phyloP scores from a whole-genome alignment of 768 basidiomycete species.

The Mycena amicta region DNA sequence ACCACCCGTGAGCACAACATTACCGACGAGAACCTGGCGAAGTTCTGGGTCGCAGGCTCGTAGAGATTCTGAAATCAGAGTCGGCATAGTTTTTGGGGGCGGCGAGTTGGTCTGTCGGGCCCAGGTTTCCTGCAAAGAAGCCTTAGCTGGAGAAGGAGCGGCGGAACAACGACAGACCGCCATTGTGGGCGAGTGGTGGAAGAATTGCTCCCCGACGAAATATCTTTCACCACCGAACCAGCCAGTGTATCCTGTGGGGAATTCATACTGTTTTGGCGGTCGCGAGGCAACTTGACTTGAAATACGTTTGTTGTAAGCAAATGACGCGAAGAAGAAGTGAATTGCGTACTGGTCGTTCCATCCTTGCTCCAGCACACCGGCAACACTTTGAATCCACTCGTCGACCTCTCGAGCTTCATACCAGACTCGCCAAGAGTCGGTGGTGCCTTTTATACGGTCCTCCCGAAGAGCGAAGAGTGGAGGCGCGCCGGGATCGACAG shows the following conservation, averaged over 20 bases:
- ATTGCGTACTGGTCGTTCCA: conserved; percentile 84
- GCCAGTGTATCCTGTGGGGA: conserved; percentile 89
- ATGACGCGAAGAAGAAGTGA: neutral
- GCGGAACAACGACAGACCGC: conserved; percentile 39
- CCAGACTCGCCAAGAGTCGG: conserved; percentile 81
- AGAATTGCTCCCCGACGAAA: conserved; percentile 86
- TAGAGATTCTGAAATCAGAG: conserved; percentile 77
- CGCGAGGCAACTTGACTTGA: conserved; percentile 61
- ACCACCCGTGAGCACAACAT: conserved; percentile 95
- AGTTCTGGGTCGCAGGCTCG: conserved; percentile 89
- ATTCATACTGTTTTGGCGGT: conserved; percentile 80
- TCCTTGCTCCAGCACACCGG: conserved; percentile 80
- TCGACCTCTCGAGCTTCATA: conserved; percentile 84
- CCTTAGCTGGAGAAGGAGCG: too few relatives aligned
- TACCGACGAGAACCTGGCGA: conserved; percentile 85
- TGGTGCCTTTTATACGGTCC: conserved; percentile 72
- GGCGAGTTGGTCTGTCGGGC: conserved; percentile 50
- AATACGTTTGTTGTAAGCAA: neutral
- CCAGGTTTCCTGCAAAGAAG: conserved; percentile 33
- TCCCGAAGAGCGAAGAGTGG: conserved; percentile 74
- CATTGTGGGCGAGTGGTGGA: conserved; percentile 66
- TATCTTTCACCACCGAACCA: conserved; percentile 84
- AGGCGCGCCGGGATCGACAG: conserved; percentile 69
- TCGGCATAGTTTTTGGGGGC: conserved; percentile 74
- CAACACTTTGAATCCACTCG: conserved; percentile 90